These are phyloP conservation scores for Berkeleyomyces basicola DNA, from an alignment of 2,329 filamentous ascomycete species.

Conservation along the genomic window DNA sequence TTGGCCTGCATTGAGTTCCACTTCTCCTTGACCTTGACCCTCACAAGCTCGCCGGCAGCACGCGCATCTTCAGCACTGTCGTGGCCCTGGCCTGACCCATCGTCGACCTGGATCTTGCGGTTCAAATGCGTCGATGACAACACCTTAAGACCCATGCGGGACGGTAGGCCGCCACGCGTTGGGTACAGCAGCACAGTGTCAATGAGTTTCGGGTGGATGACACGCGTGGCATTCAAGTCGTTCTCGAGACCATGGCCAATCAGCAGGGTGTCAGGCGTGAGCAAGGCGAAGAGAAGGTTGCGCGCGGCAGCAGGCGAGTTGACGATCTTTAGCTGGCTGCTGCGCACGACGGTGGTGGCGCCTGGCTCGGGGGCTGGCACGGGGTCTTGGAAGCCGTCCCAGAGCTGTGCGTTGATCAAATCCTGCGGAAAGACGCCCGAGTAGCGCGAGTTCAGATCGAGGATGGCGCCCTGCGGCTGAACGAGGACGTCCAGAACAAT, in stretches of 20 bases:
- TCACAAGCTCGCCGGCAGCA: slow-evolving; percentile 73
- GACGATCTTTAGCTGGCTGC: slow-evolving; percentile 48
- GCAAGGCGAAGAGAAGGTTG: slow-evolving; percentile 55
- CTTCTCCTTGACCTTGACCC: slow-evolving; percentile 49
- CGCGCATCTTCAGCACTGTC: slow-evolving; percentile 86
- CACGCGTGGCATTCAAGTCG: slow-evolving; percentile 69
- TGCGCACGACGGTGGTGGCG: slow-evolving; percentile 19
- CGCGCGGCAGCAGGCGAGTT: slow-evolving; percentile 59
- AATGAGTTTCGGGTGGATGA: slow-evolving; percentile 71
- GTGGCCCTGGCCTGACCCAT: slow-evolving; percentile 36
- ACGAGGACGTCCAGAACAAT: slow-evolving; percentile 73
- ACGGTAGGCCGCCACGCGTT: slow-evolving; percentile 58
- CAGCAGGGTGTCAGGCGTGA: slow-evolving; percentile 63
- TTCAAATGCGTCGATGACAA: slow-evolving; percentile 56
- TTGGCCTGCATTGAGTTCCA: slow-evolving; percentile 50
- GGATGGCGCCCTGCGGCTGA: slow-evolving; percentile 61
- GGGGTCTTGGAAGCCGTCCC: slow-evolving; percentile 22
- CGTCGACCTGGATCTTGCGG: slow-evolving; percentile 60
- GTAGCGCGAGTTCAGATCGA: slow-evolving; percentile 85
- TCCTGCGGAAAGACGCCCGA: slow-evolving; percentile 74
- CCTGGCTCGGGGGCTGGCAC: slow-evolving; percentile 16
- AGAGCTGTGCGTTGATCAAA: slow-evolving; percentile 50
- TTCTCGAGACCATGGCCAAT: slow-evolving; percentile 94
- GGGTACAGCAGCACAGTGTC: slow-evolving; percentile 79
- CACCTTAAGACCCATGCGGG: slow-evolving; percentile 58